A percentile compares a stretch with the other conserved stretches of the same genome.
Evolutionary conservation across 2,329 filamentous ascomycete species (phyloP).

Genomic region (Rutstroemia sydowiana): DNA sequence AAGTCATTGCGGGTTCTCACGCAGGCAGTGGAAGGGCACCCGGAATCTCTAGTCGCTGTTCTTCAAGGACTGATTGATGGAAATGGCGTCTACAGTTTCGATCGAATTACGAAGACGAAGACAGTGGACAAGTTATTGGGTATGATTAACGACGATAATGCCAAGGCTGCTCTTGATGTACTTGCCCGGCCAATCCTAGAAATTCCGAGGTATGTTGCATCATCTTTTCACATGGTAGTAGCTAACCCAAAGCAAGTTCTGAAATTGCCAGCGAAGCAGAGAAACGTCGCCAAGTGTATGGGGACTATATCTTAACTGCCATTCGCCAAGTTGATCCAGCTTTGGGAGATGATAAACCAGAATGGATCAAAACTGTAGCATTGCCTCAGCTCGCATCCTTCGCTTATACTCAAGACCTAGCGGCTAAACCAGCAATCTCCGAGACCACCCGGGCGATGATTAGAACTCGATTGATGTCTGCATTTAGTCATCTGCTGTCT

Average conservation of each 20-base stretch:
- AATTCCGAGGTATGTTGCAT: slow-evolving; percentile 29
- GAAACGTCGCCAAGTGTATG: slow-evolving; percentile 26
- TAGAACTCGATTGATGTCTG: slow-evolving; percentile 49
- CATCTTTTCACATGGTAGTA: neutral
- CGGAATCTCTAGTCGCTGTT: slow-evolving; percentile 51
- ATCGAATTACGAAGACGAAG: slow-evolving; percentile 78
- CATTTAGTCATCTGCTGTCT: slow-evolving; percentile 50
- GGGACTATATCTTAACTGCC: slow-evolving; percentile 27
- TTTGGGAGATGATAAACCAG: slow-evolving; percentile 14
- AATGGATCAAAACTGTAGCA: slow-evolving; percentile 22
- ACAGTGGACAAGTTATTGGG: slow-evolving; percentile 57
- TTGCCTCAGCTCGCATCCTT: slow-evolving; percentile 39
- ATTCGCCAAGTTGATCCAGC: slow-evolving; percentile 23
- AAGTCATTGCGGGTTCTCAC: slow-evolving; percentile 69
- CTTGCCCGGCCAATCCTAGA: slow-evolving; percentile 38
- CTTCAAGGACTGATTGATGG: slow-evolving; percentile 62
- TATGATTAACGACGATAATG: slow-evolving; percentile 20
- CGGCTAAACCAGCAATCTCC: slow-evolving; percentile 38
- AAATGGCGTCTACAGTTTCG: slow-evolving; percentile 70
- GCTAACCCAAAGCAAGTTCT: slow-evolving; percentile 7
- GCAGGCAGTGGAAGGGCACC: slow-evolving; percentile 52
- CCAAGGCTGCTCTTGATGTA: slow-evolving; percentile 38
- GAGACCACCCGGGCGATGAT: slow-evolving; percentile 48
- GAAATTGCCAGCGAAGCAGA: slow-evolving; percentile 24
- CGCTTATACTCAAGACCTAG: slow-evolving; percentile 43